Evolutionary conservation across 73 alveolate genomes (phyloP), one percentile per base, ranked within the genome.

Genomic region (Durusdinium trenchii): DNA sequence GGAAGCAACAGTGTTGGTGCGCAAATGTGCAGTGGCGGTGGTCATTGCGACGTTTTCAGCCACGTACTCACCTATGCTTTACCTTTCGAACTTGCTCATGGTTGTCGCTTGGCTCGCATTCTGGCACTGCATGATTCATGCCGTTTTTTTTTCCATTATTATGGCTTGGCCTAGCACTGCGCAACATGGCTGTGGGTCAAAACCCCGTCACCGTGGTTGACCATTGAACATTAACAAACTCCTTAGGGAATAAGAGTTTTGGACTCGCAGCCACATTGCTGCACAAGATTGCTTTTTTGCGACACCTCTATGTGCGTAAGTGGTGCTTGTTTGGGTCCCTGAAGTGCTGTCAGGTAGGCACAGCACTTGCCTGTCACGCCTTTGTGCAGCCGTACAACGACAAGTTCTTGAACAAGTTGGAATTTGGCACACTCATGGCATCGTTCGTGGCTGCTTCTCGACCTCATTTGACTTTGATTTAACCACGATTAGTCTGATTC

Each of bases 401-500:
- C 43, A 9, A 6, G 38, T 76, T 76, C 87, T 43, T 76, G 40
- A 76, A 76, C 62, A 14, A 40, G 12, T 45, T 76, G 43, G 87
- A 76, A 61, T 76, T 76, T 26, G 87, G 62, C 61, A 76, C 87
- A 42, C 87, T 76, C 43, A 46, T 76, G 87, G 87, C 87, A 42
- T 76, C 87, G 42, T 76, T 40, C 30, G 87, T n/a, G 12, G 87
- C 87, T 12, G 87, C 26, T 42, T 18, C 62, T 76, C 46, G 60
- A 38, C n/a, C 23, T 57, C 73, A 60, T 32, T 1, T 23, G 73
- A 60, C 73, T 60, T 60, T 60, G n/a, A 60, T 23, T 60, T 60
- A 32, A 23, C n/a, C 1, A 60, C 30, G 3, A 32, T 60, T 60
- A 23, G 18, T n/a, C n/a, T 60, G 18, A 23, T 2, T 23, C 73